These are phyloP conservation scores for Phytophthora meadii DNA, from an alignment of 352 stramenopile species.

Conservation along the genomic window DNA sequence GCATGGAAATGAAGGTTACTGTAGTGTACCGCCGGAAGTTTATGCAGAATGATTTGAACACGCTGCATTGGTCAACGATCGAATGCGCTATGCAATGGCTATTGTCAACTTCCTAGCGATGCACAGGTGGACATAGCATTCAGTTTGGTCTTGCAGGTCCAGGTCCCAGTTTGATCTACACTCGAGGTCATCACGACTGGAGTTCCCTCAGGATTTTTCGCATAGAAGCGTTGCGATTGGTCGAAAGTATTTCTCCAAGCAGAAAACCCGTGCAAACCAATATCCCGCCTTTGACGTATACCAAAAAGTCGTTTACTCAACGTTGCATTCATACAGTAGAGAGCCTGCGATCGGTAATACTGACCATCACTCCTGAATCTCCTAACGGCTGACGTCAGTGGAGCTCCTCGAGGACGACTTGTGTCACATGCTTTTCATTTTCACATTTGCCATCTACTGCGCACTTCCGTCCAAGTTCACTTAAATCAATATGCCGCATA, in stretches of 20 bases:
- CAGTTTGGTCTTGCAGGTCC: neutral
- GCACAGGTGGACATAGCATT: no score
- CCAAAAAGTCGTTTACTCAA: conserved; percentile 15
- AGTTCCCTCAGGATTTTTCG: conserved; percentile 8
- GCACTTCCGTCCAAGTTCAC: conserved; percentile 2
- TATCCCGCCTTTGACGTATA: conserved; percentile 26
- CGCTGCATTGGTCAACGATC: neutral
- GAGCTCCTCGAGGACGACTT: conserved; percentile 1
- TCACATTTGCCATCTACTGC: conserved; percentile 24
- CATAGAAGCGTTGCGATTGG: conserved; percentile 12
- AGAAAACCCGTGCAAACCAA: conserved; percentile 30
- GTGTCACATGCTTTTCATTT: conserved; percentile 27
- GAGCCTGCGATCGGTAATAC: conserved; percentile 18
- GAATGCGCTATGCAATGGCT: conserved; percentile 1
- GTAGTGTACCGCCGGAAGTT: conserved; percentile 13
- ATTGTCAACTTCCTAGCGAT: neutral
- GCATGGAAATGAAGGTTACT: conserved; percentile 20
- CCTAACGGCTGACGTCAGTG: conserved; percentile 24
- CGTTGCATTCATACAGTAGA: conserved; percentile 4
- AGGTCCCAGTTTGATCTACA: conserved; percentile 11
- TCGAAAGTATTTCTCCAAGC: conserved; percentile 17
- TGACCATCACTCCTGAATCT: conserved; percentile 8
- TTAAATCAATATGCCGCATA: conserved; percentile 51
- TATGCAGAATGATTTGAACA: conserved; percentile 5
- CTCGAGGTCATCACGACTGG: conserved; percentile 7